phyloP scores from a whole-genome alignment of 305 asterid genomes.

The Plantago coronopus region DNA sequence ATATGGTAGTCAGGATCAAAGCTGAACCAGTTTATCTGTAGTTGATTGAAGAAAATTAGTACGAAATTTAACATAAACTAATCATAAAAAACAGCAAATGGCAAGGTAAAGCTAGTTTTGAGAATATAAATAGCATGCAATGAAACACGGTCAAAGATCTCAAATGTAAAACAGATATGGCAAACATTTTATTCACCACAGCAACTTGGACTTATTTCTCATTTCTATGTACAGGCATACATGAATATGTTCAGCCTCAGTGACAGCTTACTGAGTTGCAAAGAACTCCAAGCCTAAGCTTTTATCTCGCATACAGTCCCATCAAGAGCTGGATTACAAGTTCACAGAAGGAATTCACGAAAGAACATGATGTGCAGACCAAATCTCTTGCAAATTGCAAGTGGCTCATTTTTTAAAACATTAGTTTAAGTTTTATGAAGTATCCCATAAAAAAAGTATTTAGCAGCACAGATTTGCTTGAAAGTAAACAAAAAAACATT shows the following conservation, averaged over 20 bases:
- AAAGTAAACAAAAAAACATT: not conserved
- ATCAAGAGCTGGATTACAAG: no score
- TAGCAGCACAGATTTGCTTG: not conserved
- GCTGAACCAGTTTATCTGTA: slow-evolving; percentile 97
- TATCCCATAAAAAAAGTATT: not conserved
- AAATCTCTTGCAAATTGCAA: no score
- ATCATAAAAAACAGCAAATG: not conserved
- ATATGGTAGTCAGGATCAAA: slow-evolving; percentile 84
- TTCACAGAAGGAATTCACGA: no score
- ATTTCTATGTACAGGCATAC: no score
- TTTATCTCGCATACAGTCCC: no score
- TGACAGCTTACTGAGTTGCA: no score
- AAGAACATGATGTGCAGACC: no score
- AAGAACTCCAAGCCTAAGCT: no score
- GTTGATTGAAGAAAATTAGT: slow-evolving; percentile 21
- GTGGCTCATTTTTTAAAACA: no score
- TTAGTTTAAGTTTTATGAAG: not conserved
- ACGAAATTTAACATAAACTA: slow-evolving; percentile 17
- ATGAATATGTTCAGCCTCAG: no score
- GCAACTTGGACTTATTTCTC: no score
- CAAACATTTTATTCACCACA: not conserved
- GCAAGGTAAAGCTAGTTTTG: slow-evolving; percentile 6
- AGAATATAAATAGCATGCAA: slow-evolving; percentile 17
- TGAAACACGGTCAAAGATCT: not conserved
- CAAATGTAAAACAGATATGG: not conserved